A percentile compares a stretch with the other conserved stretches of the same genome.
These are phyloP conservation scores for Eutrema japonicum DNA, from an alignment of 345 rosid species.

Conservation along the genomic window DNA sequence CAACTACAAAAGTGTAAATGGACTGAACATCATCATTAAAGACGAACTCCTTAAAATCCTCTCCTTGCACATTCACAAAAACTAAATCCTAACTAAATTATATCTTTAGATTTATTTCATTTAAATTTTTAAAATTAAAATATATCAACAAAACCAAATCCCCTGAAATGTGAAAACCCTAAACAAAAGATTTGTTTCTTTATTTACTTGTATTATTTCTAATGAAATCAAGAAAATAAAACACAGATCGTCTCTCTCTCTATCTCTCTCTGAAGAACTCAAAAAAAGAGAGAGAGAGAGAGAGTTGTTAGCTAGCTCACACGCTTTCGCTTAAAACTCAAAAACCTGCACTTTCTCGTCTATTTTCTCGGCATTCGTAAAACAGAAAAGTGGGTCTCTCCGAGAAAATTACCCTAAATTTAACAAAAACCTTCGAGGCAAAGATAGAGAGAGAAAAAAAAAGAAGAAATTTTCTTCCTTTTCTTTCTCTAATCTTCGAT, in stretches of 20 bases:
- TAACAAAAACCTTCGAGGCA: conserved; percentile 11
- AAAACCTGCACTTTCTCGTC: conserved; percentile 49
- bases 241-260: conserved; percentile 16
- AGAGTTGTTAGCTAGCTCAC: conserved; percentile 47
- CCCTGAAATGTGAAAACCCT: conserved; percentile 16
- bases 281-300: not conserved
- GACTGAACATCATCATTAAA: conserved; percentile 37
- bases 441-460: not conserved
- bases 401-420: conserved; percentile 12
- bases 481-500: conserved; percentile 39
- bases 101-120: not conserved
- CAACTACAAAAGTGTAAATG: conserved; percentile 29
- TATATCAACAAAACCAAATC: not conserved
- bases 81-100: conserved; percentile 6
- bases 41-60: conserved; percentile 1
- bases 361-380: conserved; percentile 45
- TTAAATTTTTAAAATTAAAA: not conserved
- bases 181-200: conserved; percentile 8
- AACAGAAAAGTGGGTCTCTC: conserved; percentile 21
- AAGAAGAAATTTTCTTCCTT: not conserved
- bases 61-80: conserved; percentile 29
- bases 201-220: not conserved
- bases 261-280: not conserved
- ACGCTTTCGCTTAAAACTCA: conserved; percentile 50
- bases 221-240: not conserved